These are phyloP conservation scores for Agaricus bisporus DNA, from an alignment of 768 basidiomycete genomes.

Conservation along the genomic window DNA sequence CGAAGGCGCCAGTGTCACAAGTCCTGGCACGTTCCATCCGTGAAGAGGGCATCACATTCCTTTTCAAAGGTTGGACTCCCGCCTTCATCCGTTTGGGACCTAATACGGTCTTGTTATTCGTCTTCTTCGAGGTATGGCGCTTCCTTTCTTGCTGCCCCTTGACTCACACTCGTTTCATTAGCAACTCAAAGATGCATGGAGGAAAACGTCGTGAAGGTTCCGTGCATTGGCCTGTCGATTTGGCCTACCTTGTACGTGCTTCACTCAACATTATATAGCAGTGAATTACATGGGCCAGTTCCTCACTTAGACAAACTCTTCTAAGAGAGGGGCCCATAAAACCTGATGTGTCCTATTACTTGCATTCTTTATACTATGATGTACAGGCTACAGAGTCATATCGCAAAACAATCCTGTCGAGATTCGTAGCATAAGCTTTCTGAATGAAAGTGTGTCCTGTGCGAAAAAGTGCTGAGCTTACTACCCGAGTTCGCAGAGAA, in stretches of 20 bases:
- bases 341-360: not conserved
- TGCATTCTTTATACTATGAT: slow-evolving; percentile 48
- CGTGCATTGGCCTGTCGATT: not conserved
- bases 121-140: slow-evolving; percentile 67
- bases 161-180: slow-evolving; percentile 19
- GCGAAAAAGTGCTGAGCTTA: too few relatives aligned
- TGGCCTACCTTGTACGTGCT: too few relatives aligned
- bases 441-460: too few relatives aligned
- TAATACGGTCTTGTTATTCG: slow-evolving; percentile 79
- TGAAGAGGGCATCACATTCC: slow-evolving; percentile 69
- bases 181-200: slow-evolving; percentile 73
- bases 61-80: slow-evolving; percentile 89
- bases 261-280: not conserved
- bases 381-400: slow-evolving; percentile 55
- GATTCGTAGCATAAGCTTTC: too few relatives aligned
- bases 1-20: slow-evolving; percentile 38
- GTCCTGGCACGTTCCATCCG: slow-evolving; percentile 55
- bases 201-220: slow-evolving; percentile 8
- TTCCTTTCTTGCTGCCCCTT: not conserved
- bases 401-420: slow-evolving; percentile 22
- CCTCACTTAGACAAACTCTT: not conserved
- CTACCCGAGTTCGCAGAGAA: slow-evolving; percentile 43
- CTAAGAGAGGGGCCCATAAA: not conserved
- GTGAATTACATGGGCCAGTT: too few relatives aligned
- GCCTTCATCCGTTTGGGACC: slow-evolving; percentile 81